phyloP scores from a whole-genome alignment of 495 filamentous ascomycete species.

The Lichina pygmaea region DNA sequence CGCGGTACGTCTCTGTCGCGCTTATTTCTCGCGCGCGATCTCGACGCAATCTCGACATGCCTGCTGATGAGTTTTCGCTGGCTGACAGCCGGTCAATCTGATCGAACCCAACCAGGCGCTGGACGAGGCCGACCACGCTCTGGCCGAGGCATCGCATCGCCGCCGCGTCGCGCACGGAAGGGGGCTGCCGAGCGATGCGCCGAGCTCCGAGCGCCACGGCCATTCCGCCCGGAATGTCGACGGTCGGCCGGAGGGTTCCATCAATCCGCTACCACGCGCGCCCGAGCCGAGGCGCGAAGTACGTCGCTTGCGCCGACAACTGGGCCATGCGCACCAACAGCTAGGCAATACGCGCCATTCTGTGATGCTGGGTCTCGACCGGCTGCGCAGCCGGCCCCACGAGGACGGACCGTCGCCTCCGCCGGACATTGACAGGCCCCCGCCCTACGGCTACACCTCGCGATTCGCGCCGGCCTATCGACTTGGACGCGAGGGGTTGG shows the following conservation, averaged over 20 bases:
- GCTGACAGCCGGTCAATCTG: too few species aligned
- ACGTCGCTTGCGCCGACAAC: conserved; percentile 1
- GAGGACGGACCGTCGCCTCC: not conserved
- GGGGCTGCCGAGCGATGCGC: conserved; percentile 1
- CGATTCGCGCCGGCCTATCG: conserved; percentile 3
- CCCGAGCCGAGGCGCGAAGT: conserved; percentile 13
- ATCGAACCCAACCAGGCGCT: not conserved
- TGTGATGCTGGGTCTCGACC: not conserved
- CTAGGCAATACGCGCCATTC: conserved; percentile 3
- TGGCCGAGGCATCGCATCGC: not conserved
- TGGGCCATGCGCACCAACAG: conserved; percentile 4
- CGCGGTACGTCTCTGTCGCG: too few species aligned
- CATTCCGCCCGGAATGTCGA: not conserved
- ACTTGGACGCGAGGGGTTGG: not conserved
- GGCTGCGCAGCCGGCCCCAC: not conserved
- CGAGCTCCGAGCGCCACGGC: conserved; percentile 2
- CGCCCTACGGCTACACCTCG: not conserved
- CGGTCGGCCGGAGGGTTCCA: not conserved
- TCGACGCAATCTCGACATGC: too few species aligned
- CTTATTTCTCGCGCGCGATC: too few species aligned
- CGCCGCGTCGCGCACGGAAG: not conserved
- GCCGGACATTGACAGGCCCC: not conserved
- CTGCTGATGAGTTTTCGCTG: too few species aligned
- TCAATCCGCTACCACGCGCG: conserved; percentile 11
- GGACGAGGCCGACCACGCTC: conserved; percentile 1